A percentile compares a stretch with the other conserved stretches of the same genome.
These are phyloP conservation scores for Polychaeton citri DNA, from an alignment of 2,329 filamentous ascomycete genomes.

Conservation along the genomic window DNA sequence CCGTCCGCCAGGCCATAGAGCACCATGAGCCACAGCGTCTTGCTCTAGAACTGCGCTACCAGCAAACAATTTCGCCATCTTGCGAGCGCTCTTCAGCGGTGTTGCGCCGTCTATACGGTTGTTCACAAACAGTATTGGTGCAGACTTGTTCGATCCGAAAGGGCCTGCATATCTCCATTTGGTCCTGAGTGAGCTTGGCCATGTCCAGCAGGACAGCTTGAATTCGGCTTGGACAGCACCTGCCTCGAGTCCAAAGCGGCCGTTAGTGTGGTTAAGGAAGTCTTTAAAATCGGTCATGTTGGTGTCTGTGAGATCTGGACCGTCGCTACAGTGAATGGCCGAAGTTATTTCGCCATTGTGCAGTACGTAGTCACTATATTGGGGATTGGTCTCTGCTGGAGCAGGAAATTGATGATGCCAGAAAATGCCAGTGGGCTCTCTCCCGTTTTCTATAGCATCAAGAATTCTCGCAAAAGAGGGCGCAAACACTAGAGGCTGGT, in stretches of 20 bases:
- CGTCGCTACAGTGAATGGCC: slow-evolving; percentile 9
- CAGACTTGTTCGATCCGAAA: slow-evolving; percentile 4
- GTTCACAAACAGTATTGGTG: slow-evolving; percentile 10
- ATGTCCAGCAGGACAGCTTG: slow-evolving; percentile 11
- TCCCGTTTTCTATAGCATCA: slow-evolving; percentile 5
- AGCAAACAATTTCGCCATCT: neutral
- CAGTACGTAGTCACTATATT: slow-evolving; percentile 5
- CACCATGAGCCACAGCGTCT: neutral
- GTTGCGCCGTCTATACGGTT: slow-evolving; percentile 1
- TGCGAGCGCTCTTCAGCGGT: neutral
- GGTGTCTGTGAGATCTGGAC: slow-evolving; percentile 5
- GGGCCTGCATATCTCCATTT: slow-evolving; percentile 10
- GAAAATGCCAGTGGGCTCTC: slow-evolving; percentile 7
- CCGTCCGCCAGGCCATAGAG: neutral
- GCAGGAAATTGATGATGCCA: slow-evolving; percentile 9
- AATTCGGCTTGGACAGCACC: slow-evolving; percentile 9
- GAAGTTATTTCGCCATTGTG: slow-evolving; percentile 8
- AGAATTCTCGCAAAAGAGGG: slow-evolving; percentile 8
- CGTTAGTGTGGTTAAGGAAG: slow-evolving; percentile 6
- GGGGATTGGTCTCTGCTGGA: slow-evolving; percentile 7
- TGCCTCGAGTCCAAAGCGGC: slow-evolving; percentile 6
- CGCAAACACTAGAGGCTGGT: slow-evolving; percentile 10
- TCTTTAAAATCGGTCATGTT: slow-evolving; percentile 5
- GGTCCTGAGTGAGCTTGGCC: slow-evolving; percentile 8
- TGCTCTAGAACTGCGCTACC: neutral